Evolutionary conservation across 1,284 basidiomycete genomes (phyloP).

Genomic region (Anthracocystis setariae): DNA sequence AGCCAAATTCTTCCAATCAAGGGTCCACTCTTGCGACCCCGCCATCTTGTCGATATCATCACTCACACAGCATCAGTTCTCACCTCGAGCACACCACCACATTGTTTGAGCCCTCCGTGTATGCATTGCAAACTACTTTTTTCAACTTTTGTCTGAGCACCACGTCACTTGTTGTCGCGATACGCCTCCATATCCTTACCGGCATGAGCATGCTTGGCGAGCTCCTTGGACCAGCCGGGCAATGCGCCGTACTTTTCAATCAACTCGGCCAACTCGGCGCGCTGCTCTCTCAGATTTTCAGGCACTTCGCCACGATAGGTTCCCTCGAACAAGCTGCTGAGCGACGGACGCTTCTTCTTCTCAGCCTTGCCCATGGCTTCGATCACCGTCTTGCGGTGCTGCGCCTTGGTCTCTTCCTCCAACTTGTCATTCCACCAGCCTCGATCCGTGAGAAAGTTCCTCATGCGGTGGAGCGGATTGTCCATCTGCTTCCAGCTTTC

Average conservation of each 20-base stretch:
- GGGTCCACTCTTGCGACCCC: conserved; percentile 13
- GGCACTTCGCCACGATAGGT: conserved; percentile 73
- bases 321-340: conserved; percentile 85
- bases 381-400: conserved; percentile 79
- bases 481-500: conserved; percentile 71
- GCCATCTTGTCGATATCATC: conserved; percentile 8
- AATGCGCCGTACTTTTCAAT: conserved; percentile 83
- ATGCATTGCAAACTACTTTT: not conserved
- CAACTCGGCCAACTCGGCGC: conserved; percentile 78
- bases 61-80: no score
- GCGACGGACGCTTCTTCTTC: conserved; percentile 75
- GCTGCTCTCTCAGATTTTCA: conserved; percentile 78
- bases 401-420: conserved; percentile 78
- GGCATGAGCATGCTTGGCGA: conserved; percentile 81
- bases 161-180: conserved; percentile 8
- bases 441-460: conserved; percentile 76
- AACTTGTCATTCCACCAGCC: conserved; percentile 86
- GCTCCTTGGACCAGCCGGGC: conserved; percentile 84
- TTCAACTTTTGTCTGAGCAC: not conserved
- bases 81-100: no score
- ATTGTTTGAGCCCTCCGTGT: no score
- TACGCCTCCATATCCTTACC: conserved; percentile 74
- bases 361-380: conserved; percentile 82
- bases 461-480: conserved; percentile 86
- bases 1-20: not conserved